Conservation (phyloP, 2,329 filamentous ascomycete species). For the Fusarium siculi region DNA sequence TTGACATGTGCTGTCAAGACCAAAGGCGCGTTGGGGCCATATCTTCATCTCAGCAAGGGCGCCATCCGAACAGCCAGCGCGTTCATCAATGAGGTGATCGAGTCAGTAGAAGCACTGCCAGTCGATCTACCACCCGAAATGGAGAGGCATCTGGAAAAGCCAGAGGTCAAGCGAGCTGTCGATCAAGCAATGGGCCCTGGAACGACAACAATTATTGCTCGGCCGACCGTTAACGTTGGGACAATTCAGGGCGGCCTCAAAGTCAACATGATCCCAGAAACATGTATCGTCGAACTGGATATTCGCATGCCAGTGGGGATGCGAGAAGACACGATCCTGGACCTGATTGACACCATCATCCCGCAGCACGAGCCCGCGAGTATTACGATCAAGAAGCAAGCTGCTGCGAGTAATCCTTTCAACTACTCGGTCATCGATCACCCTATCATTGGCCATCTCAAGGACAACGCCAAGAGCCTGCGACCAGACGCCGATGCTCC, state of each 20-base stretch:
- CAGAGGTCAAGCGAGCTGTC: neutral
- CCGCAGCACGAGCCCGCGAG: neutral
- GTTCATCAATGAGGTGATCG: neutral
- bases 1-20: neutral
- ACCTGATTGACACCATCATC: neutral
- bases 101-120: neutral
- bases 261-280: constrained; percentile 11
- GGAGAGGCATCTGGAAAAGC: neutral
- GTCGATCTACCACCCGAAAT: neutral
- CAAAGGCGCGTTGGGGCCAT: neutral
- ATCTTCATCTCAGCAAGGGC: neutral
- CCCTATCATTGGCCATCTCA: neutral
- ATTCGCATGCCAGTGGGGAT: neutral
- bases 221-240: neutral
- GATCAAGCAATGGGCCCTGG: constrained; percentile 6
- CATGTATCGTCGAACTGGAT: neutral
- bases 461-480: neutral
- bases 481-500: neutral
- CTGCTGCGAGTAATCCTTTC: neutral
- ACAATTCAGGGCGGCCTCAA: neutral
- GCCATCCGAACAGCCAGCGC: neutral
- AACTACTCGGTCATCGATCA: neutral
- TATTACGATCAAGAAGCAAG: neutral
- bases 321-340: neutral
- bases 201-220: neutral